These are phyloP conservation scores for Iris macrosiphon DNA, from an alignment of 106 monocot genomes.

Conservation along the genomic window DNA sequence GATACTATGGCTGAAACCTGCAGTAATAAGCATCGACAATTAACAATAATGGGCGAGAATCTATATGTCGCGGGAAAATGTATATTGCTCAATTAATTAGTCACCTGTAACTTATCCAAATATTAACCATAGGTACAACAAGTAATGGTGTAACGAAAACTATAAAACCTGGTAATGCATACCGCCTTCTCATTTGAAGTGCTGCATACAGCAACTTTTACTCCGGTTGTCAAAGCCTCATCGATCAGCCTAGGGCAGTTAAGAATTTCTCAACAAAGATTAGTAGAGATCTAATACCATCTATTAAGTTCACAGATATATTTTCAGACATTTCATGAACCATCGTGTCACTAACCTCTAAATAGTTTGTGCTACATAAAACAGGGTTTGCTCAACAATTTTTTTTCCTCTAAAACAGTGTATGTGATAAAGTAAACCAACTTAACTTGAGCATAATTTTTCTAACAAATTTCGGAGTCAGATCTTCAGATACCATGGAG, in stretches of 20 bases:
- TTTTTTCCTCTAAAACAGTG: too few species aligned
- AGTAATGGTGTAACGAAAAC: background rate
- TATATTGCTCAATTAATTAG: background rate
- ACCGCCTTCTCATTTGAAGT: slow-evolving; percentile 99
- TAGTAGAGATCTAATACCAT: slow-evolving; percentile 1
- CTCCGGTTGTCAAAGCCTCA: slow-evolving; percentile 65
- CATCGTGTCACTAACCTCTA: too few species aligned
- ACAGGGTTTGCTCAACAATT: too few species aligned
- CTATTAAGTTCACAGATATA: too few species aligned
- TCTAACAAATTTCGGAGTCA: too few species aligned
- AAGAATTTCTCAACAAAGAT: background rate
- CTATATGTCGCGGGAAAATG: too few species aligned
- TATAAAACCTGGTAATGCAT: slow-evolving; percentile 36
- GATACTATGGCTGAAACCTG: slow-evolving; percentile 98
- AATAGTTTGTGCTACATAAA: too few species aligned
- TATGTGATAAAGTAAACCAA: too few species aligned
- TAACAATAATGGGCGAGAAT: background rate
- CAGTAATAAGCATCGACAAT: background rate
- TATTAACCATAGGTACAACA: background rate
- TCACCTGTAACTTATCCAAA: background rate
- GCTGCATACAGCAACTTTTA: slow-evolving; percentile 98
- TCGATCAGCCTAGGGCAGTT: slow-evolving; percentile 61
- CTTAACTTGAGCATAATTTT: too few species aligned
- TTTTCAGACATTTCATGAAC: too few species aligned
- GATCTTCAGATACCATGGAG: too few species aligned